Evolutionary conservation across 495 filamentous ascomycete genomes (phyloP), one percentile per base, ranked within the genome.

Genomic region (Jackrogersella minutella): DNA sequence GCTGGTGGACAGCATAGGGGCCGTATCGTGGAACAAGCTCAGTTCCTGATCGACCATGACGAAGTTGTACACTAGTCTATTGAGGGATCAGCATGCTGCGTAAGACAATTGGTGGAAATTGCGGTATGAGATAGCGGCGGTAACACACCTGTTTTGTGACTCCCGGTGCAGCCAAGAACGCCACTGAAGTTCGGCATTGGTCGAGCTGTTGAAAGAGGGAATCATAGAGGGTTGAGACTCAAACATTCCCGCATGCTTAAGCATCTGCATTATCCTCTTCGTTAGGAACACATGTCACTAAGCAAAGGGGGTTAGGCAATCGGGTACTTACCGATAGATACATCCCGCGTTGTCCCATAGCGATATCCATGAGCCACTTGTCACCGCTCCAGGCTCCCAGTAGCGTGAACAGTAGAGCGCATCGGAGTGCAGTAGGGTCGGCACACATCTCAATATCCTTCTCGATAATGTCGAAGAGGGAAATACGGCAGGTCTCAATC

Each of bases 351-450:
- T 89, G 87, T n/a, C 87, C 87, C 84, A 87, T 87, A 22, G 85
- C 83, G 46, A 88, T 88, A 62, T 88, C 86, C 86, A 90, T 90
- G 43, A 87, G 86, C 86, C 86, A 88, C 69, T 88, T 88, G 70
- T 90, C 87, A 44, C 87, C 86, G 67, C 86, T 86, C 87, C 87
- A 90, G 0, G 83, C 84, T 4, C 84, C 86, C 8, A 87, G 77
- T 1, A 87, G 77, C 1, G 80, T 85, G 70, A 88, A 88, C 9
- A 90, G 78, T 5, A 90, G 74, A 0, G 86, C 87, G 36, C 85
- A 85, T 26, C 84, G 81, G 50, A 88, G 78, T 0, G 86, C 79
- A 10, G 79, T 81, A 1, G 84, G 84, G 70, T 88, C 84, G 4
- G 84, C 81, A 26, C 81, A 80, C 69, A 88, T 80, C 68, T 85